A percentile compares a stretch with the other conserved stretches of the same genome.
Conservation (phyloP, 2,329 filamentous ascomycete genomes). For the Monilinia laxa region DNA sequence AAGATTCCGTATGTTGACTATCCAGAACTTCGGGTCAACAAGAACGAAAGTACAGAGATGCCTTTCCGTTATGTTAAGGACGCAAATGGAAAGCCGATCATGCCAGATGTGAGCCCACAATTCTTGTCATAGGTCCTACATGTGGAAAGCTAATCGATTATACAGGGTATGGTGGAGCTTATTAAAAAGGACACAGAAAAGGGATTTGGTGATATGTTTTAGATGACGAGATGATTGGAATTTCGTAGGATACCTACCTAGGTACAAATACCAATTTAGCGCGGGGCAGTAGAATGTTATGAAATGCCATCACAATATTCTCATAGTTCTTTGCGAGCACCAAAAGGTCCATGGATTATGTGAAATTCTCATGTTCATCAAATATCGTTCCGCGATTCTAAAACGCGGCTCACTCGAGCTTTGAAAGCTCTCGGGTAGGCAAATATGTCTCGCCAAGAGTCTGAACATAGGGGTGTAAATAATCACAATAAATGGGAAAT, state of each 20-base stretch:
- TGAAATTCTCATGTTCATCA: neutral
- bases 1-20: constrained; percentile 82
- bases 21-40: constrained; percentile 84
- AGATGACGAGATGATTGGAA: constrained; percentile 13
- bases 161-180: constrained; percentile 82
- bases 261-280: constrained; percentile 2
- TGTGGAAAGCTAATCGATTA: constrained; percentile 19
- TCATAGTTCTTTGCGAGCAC: neutral
- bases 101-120: constrained; percentile 70
- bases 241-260: neutral
- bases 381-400: neutral
- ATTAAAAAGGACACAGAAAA: constrained; percentile 95
- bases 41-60: constrained; percentile 95
- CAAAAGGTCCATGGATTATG: neutral
- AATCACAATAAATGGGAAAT: constrained; percentile 1
- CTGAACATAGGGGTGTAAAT: constrained; percentile 10
- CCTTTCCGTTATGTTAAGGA: constrained; percentile 92
- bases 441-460: constrained; percentile 15
- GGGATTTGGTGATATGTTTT: constrained; percentile 82
- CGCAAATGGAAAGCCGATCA: constrained; percentile 73
- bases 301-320: neutral
- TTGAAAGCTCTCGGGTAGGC: constrained; percentile 3
- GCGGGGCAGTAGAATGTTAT: constrained; percentile 4
- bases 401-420: constrained; percentile 15
- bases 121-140: constrained; percentile 32